Conservation (phyloP, 371 early-diverging fungal genomes). For the Mortierella sp. region DNA sequence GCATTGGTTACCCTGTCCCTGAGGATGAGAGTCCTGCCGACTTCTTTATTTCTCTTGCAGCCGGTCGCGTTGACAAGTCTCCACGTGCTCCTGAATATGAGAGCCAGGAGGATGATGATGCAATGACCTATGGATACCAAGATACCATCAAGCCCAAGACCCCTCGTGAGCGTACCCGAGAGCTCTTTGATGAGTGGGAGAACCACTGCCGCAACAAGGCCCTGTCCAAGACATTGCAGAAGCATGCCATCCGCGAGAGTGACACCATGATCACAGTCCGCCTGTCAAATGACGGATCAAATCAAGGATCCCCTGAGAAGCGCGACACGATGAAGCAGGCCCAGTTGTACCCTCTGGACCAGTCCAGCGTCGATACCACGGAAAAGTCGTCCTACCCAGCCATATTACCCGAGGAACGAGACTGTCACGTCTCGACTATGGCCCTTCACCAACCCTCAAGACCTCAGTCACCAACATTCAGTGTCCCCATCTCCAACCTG, state of each 20-base stretch:
- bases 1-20: conserved; percentile 72
- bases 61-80: conserved; percentile 45
- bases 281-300: conserved; percentile 30
- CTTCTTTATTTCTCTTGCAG: conserved; percentile 67
- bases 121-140: not conserved
- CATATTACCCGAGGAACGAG: not conserved
- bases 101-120: conserved; percentile 13
- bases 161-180: conserved; percentile 34
- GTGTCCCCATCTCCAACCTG: conserved; percentile 39
- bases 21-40: conserved; percentile 70
- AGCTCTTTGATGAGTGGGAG: conserved; percentile 47
- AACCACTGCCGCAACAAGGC: conserved; percentile 25
- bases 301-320: conserved; percentile 23
- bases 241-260: conserved; percentile 46
- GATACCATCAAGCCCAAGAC: conserved; percentile 10
- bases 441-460: conserved; percentile 45
- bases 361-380: not conserved
- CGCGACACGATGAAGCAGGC: conserved; percentile 1
- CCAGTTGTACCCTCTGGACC: conserved; percentile 8
- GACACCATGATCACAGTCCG: conserved; percentile 52
- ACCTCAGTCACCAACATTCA: conserved; percentile 41
- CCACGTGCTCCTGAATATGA: not conserved
- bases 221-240: conserved; percentile 33
- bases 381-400: not conserved
- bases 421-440: conserved; percentile 41